These are phyloP conservation scores for Suillus plorans DNA, from an alignment of 768 basidiomycete genomes.

Conservation along the genomic window DNA sequence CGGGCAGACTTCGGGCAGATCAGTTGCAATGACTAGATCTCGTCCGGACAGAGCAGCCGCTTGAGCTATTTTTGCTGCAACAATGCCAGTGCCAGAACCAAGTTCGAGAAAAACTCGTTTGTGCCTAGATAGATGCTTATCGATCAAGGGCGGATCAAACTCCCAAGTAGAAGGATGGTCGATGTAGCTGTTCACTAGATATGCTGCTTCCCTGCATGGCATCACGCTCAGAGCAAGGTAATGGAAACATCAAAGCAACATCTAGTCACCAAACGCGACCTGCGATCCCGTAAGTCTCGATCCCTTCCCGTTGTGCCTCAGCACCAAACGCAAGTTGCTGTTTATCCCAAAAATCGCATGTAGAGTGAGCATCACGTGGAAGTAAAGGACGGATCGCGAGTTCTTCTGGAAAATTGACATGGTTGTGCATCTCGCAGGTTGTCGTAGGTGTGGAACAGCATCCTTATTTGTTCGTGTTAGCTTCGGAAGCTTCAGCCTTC, in stretches of 20 bases:
- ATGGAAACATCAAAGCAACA: slow-evolving; percentile 11
- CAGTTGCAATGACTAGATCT: slow-evolving; percentile 55
- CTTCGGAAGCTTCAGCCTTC: neutral
- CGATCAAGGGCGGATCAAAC: slow-evolving; percentile 57
- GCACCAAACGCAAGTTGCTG: slow-evolving; percentile 24
- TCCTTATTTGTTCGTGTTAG: neutral
- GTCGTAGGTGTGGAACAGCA: neutral
- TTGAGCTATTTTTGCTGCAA: slow-evolving; percentile 48
- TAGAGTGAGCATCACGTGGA: neutral
- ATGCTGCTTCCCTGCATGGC: slow-evolving; percentile 70
- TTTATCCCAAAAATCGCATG: too few species aligned
- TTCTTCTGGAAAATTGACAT: neutral
- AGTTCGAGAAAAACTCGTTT: slow-evolving; percentile 61
- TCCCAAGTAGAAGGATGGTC: slow-evolving; percentile 32
- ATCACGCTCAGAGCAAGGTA: slow-evolving; percentile 10
- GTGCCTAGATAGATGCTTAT: slow-evolving; percentile 7
- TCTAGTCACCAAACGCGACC: slow-evolving; percentile 74
- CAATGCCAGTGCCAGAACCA: slow-evolving; percentile 75
- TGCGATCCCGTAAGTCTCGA: slow-evolving; percentile 76
- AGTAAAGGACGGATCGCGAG: neutral
- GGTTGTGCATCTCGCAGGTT: neutral
- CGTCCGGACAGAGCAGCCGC: slow-evolving; percentile 31
- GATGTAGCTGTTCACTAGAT: slow-evolving; percentile 58
- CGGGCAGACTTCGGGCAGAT: slow-evolving; percentile 71
- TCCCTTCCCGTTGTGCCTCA: slow-evolving; percentile 54